These are phyloP conservation scores for Malassezia pachydermatis DNA, from an alignment of 1,284 basidiomycete species.

Conservation along the genomic window DNA sequence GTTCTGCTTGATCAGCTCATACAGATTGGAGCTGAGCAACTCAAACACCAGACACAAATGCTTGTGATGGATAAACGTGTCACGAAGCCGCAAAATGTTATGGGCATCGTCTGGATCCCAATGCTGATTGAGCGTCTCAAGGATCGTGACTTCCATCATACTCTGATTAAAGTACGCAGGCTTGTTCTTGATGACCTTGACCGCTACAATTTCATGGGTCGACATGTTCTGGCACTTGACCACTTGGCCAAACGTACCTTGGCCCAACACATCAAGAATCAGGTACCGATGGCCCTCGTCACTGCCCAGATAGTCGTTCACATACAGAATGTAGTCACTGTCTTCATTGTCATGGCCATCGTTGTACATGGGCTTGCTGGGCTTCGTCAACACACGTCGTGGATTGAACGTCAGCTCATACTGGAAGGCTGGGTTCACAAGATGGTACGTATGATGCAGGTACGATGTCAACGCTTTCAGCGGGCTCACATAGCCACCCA, in stretches of 20 bases:
- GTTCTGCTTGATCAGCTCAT: slow-evolving; percentile 99
- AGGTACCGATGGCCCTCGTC: slow-evolving; percentile 63
- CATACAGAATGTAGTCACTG: slow-evolving; percentile 47
- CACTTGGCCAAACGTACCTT: slow-evolving; percentile 97
- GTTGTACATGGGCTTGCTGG: slow-evolving; percentile 45
- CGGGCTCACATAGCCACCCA: slow-evolving; percentile 43
- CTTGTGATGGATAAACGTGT: slow-evolving; percentile 91
- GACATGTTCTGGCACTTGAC: slow-evolving; percentile 99
- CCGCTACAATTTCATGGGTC: slow-evolving; percentile 93
- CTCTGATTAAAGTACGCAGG: slow-evolving; percentile 98
- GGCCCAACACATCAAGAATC: slow-evolving; percentile 92
- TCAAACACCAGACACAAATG: slow-evolving; percentile 97
- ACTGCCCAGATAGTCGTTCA: slow-evolving; percentile 46
- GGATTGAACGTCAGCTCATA: slow-evolving; percentile 48
- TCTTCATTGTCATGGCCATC: slow-evolving; percentile 47
- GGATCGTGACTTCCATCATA: slow-evolving; percentile 99
- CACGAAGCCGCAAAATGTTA: slow-evolving; percentile 86
- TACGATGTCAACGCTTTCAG: slow-evolving; percentile 46
- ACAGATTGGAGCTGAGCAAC: slow-evolving; percentile 89
- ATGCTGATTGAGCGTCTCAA: slow-evolving; percentile 61
- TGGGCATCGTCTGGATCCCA: slow-evolving; percentile 79
- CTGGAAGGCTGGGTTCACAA: slow-evolving; percentile 46
- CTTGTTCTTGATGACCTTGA: slow-evolving; percentile 99
- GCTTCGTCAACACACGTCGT: slow-evolving; percentile 43
- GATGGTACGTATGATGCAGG: slow-evolving; percentile 47